A percentile compares a stretch with the other conserved stretches of the same genome.
phyloP scores from a whole-genome alignment of 192 early-diverging fungal species.

The Entomortierella beljakovae region DNA sequence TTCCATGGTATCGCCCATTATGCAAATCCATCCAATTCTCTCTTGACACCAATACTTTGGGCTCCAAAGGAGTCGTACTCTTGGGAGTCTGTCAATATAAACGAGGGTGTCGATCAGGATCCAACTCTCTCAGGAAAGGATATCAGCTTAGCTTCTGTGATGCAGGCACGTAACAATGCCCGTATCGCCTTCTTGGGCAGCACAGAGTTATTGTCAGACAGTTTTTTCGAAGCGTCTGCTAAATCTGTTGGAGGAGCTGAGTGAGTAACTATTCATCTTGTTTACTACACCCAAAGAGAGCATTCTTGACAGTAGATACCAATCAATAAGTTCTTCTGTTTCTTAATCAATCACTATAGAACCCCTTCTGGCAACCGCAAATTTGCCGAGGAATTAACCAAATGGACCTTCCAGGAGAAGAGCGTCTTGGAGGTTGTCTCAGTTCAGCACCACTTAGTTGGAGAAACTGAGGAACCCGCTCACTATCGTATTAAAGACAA shows the following conservation, averaged over 20 bases:
- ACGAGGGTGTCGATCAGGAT: constrained; percentile 51
- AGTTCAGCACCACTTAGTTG: constrained; percentile 72
- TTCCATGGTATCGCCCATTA: constrained; percentile 86
- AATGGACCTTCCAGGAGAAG: constrained; percentile 96
- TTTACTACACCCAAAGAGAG: no score
- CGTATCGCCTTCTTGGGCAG: constrained; percentile 88
- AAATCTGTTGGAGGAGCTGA: constrained; percentile 28
- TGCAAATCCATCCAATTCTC: constrained; percentile 67
- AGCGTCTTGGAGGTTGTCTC: constrained; percentile 81
- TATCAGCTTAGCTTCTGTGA: constrained; percentile 80
- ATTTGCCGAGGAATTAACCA: constrained; percentile 79
- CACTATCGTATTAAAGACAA: constrained; percentile 95
- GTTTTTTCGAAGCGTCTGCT: constrained; percentile 53
- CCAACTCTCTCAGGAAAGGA: constrained; percentile 65
- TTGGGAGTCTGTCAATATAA: constrained; percentile 57
- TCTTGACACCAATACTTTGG: constrained; percentile 67
- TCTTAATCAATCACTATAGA: constrained; percentile 3
- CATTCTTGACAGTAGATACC: no score
- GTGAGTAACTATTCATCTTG: constrained; percentile 28
- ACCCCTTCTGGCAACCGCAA: constrained; percentile 71
- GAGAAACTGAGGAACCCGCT: constrained; percentile 72
- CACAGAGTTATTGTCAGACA: constrained; percentile 85
- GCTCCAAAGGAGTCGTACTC: constrained; percentile 78
- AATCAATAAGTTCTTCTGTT: not conserved
- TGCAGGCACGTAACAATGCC: constrained; percentile 93